phyloP scores from a whole-genome alignment of 345 rosid species.

The Populus deltoides region DNA sequence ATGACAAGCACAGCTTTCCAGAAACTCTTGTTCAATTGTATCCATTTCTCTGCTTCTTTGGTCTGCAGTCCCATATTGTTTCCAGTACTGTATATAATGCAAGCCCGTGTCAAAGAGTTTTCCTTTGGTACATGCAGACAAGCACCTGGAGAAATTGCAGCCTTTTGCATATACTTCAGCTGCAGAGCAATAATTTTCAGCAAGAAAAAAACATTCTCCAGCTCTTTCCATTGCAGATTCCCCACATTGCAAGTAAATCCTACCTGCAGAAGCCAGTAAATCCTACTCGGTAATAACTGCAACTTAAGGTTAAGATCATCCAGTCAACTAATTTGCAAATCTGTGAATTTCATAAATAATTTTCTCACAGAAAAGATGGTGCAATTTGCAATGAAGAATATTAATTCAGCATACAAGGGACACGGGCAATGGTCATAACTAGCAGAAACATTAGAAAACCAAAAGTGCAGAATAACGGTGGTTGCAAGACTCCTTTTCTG shows the following conservation, averaged over 20 bases:
- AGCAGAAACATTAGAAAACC: neutral
- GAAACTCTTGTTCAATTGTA: slow-evolving; percentile 32
- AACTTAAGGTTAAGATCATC: neutral
- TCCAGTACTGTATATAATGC: slow-evolving; percentile 37
- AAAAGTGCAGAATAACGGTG: neutral
- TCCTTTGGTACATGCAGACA: slow-evolving; percentile 34
- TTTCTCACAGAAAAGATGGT: too few species aligned
- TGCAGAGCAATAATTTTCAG: slow-evolving; percentile 28
- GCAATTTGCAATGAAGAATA: too few species aligned
- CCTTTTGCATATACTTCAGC: slow-evolving; percentile 41
- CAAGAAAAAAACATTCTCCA: slow-evolving; percentile 44
- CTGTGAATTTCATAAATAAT: too few species aligned
- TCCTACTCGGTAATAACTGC: too few species aligned
- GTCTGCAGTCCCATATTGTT: slow-evolving; percentile 15
- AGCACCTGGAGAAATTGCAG: slow-evolving; percentile 32
- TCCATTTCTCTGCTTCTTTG: slow-evolving; percentile 16
- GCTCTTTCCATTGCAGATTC: slow-evolving; percentile 35
- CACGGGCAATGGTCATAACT: neutral
- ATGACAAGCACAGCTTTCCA: slow-evolving; percentile 42
- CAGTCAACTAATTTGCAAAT: too few species aligned
- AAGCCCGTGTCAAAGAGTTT: slow-evolving; percentile 42
- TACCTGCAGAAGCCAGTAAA: slow-evolving; percentile 23
- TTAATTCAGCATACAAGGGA: neutral
- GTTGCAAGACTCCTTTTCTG: neutral
- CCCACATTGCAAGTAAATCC: slow-evolving; percentile 40